These are phyloP conservation scores for Biancaea sappan DNA, from an alignment of 306 rosid genomes.

Conservation along the genomic window DNA sequence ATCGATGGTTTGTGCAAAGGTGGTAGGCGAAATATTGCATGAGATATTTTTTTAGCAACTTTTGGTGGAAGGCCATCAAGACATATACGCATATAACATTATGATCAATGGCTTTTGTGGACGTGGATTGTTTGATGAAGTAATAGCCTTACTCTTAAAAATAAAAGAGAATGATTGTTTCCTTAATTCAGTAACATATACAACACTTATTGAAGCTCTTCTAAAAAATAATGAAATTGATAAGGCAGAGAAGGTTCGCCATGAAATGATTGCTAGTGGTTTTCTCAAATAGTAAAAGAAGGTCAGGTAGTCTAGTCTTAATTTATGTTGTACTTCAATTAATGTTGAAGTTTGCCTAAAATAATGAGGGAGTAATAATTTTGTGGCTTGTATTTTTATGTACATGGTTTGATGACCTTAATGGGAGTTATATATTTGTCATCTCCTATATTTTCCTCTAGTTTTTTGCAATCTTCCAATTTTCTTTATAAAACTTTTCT, in stretches of 20 bases:
- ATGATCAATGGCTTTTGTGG: not conserved
- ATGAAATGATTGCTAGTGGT: not conserved
- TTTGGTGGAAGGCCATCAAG: not conserved
- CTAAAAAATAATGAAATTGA: not conserved
- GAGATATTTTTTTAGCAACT: not conserved
- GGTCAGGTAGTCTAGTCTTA: not conserved
- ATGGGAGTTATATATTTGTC: no score
- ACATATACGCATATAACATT: not conserved
- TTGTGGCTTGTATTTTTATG: no score
- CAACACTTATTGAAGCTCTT: no score
- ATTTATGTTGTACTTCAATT: no score
- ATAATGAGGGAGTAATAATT: no score
- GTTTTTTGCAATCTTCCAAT: no score
- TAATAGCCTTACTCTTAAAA: not conserved
- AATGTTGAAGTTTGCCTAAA: no score
- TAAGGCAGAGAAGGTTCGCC: not conserved
- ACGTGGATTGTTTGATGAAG: not conserved
- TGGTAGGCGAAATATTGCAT: not conserved
- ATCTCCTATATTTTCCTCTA: no score
- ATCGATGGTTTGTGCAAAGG: not conserved
- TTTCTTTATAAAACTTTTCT: no score
- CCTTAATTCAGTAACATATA: not conserved
- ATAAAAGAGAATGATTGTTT: not conserved
- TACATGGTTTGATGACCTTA: no score
- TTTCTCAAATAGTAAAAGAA: no score